Evolutionary conservation across 2,329 filamentous ascomycete genomes (phyloP), one percentile per base, ranked within the genome.

Genomic region (Atkinsonella hypoxylon): DNA sequence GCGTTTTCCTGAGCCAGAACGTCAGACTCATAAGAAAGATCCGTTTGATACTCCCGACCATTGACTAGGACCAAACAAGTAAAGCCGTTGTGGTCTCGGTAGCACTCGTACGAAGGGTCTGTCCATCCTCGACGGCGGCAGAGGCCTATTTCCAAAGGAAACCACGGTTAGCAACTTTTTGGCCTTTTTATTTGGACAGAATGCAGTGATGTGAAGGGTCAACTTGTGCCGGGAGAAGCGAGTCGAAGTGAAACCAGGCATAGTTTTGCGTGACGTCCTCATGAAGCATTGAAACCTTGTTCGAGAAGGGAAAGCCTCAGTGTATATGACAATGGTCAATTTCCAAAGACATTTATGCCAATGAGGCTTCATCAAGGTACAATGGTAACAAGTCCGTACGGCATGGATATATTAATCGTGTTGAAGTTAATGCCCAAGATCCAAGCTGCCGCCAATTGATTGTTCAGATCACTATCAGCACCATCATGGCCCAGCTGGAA

Each of bases 101-200:
- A 89, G 62, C 83, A 84, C 70, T 93, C 85, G 76, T 95, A 97
- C 65, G 81, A 77, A 62, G 91, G 91, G 66, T 95, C 88, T 59
- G 82, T 83, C 91, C 91, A 97, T 70, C 89, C 87, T 68, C 91
- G 89, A 61, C 91, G 89, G 67, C 87, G 85, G 77, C 91, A 97
- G 63, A 96, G 84, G 72, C 89, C 91, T 97, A 45, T 32, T n/a
- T 13, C 30, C 31, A 36, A 42, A 38, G 9, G 26, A 45, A 26
- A 36, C 32, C 15, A 22, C 26, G 36, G 36, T 47, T n/a, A 47
- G 46, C 11, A 47, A 40, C 2, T 34, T 36, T 41, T 41, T 4
- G 7, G 17, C 4, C 20, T 18, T 5, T 47, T 20, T 7, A 18
- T 42, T 39, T 15, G 6, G 22, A 7, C 41, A 44, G 30, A 10